Base-by-base conservation (phyloP, 768 basidiomycete species). In the Candolleomyces eurysporus region DNA sequence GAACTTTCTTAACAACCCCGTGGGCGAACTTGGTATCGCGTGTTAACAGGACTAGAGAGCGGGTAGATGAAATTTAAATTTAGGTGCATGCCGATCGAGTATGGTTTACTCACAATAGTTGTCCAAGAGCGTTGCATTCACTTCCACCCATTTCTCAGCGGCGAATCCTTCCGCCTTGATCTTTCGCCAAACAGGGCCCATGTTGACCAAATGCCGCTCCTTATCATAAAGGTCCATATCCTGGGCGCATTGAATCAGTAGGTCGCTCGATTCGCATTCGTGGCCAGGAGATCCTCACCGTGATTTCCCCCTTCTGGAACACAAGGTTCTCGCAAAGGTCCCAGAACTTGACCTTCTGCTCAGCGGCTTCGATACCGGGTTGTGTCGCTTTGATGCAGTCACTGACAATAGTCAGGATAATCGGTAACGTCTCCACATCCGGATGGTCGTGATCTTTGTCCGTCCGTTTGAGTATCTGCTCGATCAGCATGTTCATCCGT, bases 291-390 rank as follows among this genome's bases (percentile, higher is more conserved):
- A 22, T 4, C 74, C 87, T 62, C 68, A 92, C 93, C 42, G 94
- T 87, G 17, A 95, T 85, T 71, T 96, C 93, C 26, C 90, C 93
- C 63, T 82, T 86, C 67, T 86, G 85, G 67, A 86, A 92, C 13
- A 84, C 73, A 53, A 96, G 70, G 66, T 83, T 88, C 75, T 96
- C 92, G 64, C 85, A 86, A 3, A 96, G 75, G 57, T 79, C 86
- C 88, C 90, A 92, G 62, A 93, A 88, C 69, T 93, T 94, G 65
- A 95, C 94, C 70, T 94, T 94, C 63, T 85, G 83, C 69, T 96
- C 94, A 1, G 94, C 92, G n/a, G 88, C 91, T 62, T 87, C 91
- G 61, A 96, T 95, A 4, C 94, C 94, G 1, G 93, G 93, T 67
- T 96, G 89, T 0, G 92, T 92, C 64, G 88, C 88, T 78, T 91